Conservation (phyloP, 768 basidiomycete species). For the Suillus subluteus region DNA sequence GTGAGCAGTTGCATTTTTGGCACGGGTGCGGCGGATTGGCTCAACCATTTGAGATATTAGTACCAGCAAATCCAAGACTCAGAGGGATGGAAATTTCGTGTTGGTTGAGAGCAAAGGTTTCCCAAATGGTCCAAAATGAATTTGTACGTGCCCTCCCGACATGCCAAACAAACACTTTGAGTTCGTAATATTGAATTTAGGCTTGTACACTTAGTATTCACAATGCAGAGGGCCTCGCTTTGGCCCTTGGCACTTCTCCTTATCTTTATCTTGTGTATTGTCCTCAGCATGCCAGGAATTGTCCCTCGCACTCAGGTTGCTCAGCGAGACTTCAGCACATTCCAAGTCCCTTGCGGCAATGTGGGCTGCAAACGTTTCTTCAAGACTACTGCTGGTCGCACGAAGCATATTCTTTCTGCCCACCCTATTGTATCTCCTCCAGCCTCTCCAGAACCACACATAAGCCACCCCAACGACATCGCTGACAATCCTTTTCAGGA, state of each 20-base stretch:
- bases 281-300: neutral
- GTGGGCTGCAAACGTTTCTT: neutral
- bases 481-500: neutral
- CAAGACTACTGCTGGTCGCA: constrained; percentile 4
- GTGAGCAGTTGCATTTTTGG: constrained; percentile 11
- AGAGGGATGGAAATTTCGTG: neutral
- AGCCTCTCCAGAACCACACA: neutral
- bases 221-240: neutral
- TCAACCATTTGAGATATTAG: neutral
- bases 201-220: neutral
- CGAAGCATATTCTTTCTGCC: constrained; percentile 1
- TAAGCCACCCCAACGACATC: neutral
- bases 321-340: neutral
- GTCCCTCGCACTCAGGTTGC: neutral
- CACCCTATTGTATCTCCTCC: constrained; percentile 5
- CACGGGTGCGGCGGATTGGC: neutral
- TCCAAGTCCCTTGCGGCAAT: constrained; percentile 3
- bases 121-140: neutral
- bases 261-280: neutral
- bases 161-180: neutral
- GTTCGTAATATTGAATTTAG: constrained; percentile 1
- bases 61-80: neutral
- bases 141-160: neutral
- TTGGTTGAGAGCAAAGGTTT: neutral
- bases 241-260: neutral